Conservation (phyloP, 495 filamentous ascomycete species). For the Xylona heveae region DNA sequence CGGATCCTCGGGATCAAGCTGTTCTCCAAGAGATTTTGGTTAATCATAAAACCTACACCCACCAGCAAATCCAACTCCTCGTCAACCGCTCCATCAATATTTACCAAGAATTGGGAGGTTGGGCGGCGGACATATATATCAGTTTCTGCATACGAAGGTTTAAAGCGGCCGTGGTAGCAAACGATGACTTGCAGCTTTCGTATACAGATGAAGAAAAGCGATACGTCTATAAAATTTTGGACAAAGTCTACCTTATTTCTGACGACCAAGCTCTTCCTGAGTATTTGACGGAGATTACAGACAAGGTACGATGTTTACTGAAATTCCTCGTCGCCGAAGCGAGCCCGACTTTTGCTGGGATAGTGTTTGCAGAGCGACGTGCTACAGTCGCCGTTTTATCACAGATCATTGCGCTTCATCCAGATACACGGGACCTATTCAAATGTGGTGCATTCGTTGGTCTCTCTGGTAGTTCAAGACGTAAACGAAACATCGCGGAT, state of each 20-base stretch:
- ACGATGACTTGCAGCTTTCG: slow-evolving; percentile 15
- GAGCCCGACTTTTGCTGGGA: slow-evolving; percentile 31
- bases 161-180: slow-evolving; percentile 13
- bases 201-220: slow-evolving; percentile 29
- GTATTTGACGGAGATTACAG: slow-evolving; percentile 16
- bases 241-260: slow-evolving; percentile 17
- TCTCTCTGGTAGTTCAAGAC: slow-evolving; percentile 27
- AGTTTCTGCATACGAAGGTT: slow-evolving; percentile 29
- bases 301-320: slow-evolving; percentile 33
- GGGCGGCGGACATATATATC: slow-evolving; percentile 56
- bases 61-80: slow-evolving; percentile 38
- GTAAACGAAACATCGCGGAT: slow-evolving; percentile 34
- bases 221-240: slow-evolving; percentile 35
- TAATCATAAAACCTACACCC: slow-evolving; percentile 37
- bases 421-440: slow-evolving; percentile 32
- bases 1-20: slow-evolving; percentile 10
- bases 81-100: slow-evolving; percentile 27
- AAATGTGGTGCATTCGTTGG: slow-evolving; percentile 49
- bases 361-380: slow-evolving; percentile 63
- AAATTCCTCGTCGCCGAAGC: slow-evolving; percentile 25
- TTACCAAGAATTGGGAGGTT: slow-evolving; percentile 44
- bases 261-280: background rate
- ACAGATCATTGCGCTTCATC: slow-evolving; percentile 40
- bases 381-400: slow-evolving; percentile 46
- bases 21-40: slow-evolving; percentile 24